A percentile compares a stretch with the other conserved stretches of the same genome.
phyloP scores from a whole-genome alignment of 2,329 filamentous ascomycete species.

The Colletotrichum sp. region DNA sequence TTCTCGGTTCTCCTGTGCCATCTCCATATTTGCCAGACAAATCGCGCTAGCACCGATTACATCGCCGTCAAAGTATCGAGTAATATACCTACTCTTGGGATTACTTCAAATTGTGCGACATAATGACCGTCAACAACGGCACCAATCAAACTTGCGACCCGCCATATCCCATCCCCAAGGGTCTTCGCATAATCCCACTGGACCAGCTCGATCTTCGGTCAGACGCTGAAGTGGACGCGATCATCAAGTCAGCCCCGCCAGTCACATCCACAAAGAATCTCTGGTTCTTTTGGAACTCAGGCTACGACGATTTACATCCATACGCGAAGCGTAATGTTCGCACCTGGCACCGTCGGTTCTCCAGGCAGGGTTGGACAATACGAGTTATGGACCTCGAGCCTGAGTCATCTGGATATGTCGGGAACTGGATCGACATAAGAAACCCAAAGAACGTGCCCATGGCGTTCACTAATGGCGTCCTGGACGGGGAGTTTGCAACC shows the following conservation, averaged over 20 bases:
- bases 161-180: neutral
- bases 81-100: neutral
- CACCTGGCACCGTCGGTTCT: constrained; percentile 45
- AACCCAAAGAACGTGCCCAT: neutral
- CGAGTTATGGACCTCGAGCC: constrained; percentile 38
- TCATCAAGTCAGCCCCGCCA: constrained; percentile 30
- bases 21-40: neutral
- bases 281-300: constrained; percentile 50
- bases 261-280: constrained; percentile 45
- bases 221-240: constrained; percentile 32
- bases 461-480: constrained; percentile 39
- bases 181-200: neutral
- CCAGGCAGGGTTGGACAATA: constrained; percentile 38
- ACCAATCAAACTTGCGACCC: neutral
- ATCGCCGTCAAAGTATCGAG: neutral
- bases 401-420: neutral
- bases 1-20: neutral
- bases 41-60: neutral
- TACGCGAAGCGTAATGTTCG: constrained; percentile 42
- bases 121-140: neutral
- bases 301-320: constrained; percentile 37
- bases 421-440: neutral
- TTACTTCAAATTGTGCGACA: neutral
- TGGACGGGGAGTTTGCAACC: constrained; percentile 52
- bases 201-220: constrained; percentile 29